These are phyloP conservation scores for Heliamphora pulchella DNA, from an alignment of 179 eudicot genomes.

Conservation along the genomic window DNA sequence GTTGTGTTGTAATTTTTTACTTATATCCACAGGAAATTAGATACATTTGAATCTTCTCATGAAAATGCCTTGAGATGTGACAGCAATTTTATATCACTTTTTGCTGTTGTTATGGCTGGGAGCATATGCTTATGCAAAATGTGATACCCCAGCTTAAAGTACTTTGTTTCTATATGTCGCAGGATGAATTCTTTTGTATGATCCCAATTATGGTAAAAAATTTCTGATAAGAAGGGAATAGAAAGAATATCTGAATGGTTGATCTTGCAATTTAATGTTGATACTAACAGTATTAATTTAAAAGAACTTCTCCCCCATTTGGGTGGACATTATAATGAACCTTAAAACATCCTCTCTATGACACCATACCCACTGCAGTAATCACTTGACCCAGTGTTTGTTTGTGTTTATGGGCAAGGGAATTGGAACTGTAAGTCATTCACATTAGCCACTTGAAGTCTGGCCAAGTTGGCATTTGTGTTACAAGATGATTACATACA, in stretches of 20 bases:
- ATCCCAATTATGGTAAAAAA: not conserved
- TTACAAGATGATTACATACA: not conserved
- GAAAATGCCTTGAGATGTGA: not conserved
- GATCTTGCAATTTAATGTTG: constrained; percentile 8
- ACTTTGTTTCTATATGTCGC: not conserved
- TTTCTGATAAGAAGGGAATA: not conserved
- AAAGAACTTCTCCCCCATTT: not conserved
- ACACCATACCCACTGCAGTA: not conserved
- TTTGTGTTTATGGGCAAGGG: not conserved
- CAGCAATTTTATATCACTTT: not conserved
- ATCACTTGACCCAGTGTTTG: not conserved
- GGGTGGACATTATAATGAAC: not conserved
- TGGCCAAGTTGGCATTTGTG: constrained; percentile 1
- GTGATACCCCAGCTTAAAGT: not conserved
- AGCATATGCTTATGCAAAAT: not conserved
- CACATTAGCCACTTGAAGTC: not conserved
- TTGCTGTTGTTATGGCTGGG: not conserved
- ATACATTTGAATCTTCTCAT: not conserved
- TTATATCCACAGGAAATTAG: not conserved
- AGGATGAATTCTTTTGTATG: not conserved
- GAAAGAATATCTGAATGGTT: not conserved
- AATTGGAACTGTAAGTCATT: not conserved
- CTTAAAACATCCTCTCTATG: not conserved
- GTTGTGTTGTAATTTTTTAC: not conserved
- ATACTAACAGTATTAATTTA: not conserved